Evolutionary conservation across 2,329 filamentous ascomycete genomes (phyloP).

Genomic region (Cercospora sp.): DNA sequence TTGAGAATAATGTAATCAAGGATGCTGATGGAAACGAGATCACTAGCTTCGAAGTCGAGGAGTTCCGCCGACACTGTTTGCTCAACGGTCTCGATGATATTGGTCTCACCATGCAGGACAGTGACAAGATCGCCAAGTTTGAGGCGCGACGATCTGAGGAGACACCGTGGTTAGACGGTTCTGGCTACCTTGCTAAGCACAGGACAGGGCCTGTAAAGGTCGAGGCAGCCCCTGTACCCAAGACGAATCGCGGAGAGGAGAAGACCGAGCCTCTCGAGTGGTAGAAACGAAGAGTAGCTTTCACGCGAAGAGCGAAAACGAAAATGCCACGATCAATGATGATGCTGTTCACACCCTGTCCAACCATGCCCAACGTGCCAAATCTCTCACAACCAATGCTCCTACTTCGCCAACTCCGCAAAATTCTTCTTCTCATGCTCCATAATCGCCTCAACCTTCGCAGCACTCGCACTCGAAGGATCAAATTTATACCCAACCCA

Average conservation of each 20-base stretch:
- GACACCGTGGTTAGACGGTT: constrained; percentile 90
- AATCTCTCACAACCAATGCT: not conserved
- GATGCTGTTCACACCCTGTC: not conserved
- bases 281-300: constrained; percentile 49
- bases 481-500: constrained; percentile 87
- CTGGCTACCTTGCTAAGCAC: constrained; percentile 68
- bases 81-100: constrained; percentile 95
- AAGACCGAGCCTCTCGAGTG: constrained; percentile 86
- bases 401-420: constrained; percentile 15
- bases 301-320: not conserved
- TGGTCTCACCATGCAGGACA: constrained; percentile 87
- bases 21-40: constrained; percentile 72
- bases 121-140: constrained; percentile 81
- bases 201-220: constrained; percentile 61
- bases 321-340: not conserved
- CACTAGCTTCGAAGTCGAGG: constrained; percentile 80
- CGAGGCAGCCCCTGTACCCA: constrained; percentile 70
- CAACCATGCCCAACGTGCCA: not conserved
- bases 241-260: constrained; percentile 83
- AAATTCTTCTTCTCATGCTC: constrained; percentile 49
- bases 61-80: constrained; percentile 92
- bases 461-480: constrained; percentile 60
- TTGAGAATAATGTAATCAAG: constrained; percentile 80
- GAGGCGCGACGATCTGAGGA: constrained; percentile 73
- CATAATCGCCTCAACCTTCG: constrained; percentile 55